These are phyloP conservation scores for Blastobotrys peoriensis DNA, from an alignment of 805 yeast genomes.

Conservation along the genomic window DNA sequence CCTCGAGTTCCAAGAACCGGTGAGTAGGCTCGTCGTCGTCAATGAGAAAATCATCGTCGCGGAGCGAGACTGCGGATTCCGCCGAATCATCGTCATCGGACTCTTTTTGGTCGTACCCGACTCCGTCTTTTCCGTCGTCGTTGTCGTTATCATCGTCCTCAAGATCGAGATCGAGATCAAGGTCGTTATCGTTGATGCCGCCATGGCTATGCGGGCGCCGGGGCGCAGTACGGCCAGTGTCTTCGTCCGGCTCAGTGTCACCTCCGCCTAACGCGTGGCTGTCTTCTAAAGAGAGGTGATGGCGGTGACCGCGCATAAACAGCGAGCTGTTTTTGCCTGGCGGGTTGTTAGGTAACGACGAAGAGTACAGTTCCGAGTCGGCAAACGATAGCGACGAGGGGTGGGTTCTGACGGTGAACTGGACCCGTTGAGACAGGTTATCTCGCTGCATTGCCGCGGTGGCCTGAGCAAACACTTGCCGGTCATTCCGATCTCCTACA, in stretches of 20 bases:
- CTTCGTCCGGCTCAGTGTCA: not conserved
- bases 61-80: slow-evolving; percentile 7
- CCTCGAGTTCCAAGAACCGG: slow-evolving; percentile 58
- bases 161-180: too few relatives aligned
- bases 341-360: not conserved
- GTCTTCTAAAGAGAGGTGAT: not conserved
- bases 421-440: slow-evolving; percentile 71
- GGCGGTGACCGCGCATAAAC: not conserved
- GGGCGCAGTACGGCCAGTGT: too few relatives aligned
- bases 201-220: too few relatives aligned
- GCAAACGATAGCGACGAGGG: not conserved
- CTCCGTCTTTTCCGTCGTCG: slow-evolving; percentile 1
- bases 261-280: not conserved
- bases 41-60: not conserved
- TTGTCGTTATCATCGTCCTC: slow-evolving; percentile 7
- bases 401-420: slow-evolving; percentile 45
- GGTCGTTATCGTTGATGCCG: too few relatives aligned
- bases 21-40: slow-evolving; percentile 10
- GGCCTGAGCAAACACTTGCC: slow-evolving; percentile 62
- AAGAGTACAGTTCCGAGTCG: not conserved
- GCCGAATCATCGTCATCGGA: slow-evolving; percentile 9
- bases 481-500: slow-evolving; percentile 59
- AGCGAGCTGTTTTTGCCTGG: not conserved
- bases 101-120: not conserved
- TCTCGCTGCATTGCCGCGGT: slow-evolving; percentile 63